Evolutionary conservation across 306 rosid species (phyloP), one percentile per base, ranked within the genome.

Genomic region (Inga laurina): DNA sequence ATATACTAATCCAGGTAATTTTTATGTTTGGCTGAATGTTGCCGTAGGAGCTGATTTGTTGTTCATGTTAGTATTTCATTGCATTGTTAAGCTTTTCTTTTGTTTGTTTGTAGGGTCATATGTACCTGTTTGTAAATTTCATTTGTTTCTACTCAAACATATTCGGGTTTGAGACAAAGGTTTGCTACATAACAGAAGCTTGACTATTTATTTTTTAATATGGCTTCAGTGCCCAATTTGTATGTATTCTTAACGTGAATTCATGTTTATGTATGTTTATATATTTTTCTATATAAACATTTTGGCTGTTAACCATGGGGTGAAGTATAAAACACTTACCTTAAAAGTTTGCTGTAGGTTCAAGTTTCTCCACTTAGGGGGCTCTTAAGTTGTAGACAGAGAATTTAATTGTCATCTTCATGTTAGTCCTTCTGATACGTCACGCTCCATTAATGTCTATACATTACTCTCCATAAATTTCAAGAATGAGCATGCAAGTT

Each of bases 101-200:
- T 46, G 76, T 52, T 84, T 84, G 71, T 64, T 82, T 92, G 88
- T 78, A 93, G 99, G 99, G 99, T 81, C 98, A 96, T 86, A 92
- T 96, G 99, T 96, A 93, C 87, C 93, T 93, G 83, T 96, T 96
- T 84, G 83, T 87, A 51, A 91, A 86, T 82, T 81, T 84, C 74
- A 88, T 96, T 67, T 96, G 99, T 93, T 93, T 96, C 88, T 96
- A 96, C 88, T 93, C 99, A 1, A 96, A 96, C 88, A 93, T 96
- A 76, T 96, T 96, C 64, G 99, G 99, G 70, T 96, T 84, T 82
- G 99, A 96, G 90, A 96, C 99, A 39, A 93, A 96, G 99, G 97
- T 96, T 86, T 34, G 84, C 21, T 79, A 45, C 66, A 84, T 80
- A 81, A n/a, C 56, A 79, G 69, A 71, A 61, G 18, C 66, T 69